Evolutionary conservation across 371 early-diverging fungal species (phyloP).

Genomic region (Mortierella sp.): DNA sequence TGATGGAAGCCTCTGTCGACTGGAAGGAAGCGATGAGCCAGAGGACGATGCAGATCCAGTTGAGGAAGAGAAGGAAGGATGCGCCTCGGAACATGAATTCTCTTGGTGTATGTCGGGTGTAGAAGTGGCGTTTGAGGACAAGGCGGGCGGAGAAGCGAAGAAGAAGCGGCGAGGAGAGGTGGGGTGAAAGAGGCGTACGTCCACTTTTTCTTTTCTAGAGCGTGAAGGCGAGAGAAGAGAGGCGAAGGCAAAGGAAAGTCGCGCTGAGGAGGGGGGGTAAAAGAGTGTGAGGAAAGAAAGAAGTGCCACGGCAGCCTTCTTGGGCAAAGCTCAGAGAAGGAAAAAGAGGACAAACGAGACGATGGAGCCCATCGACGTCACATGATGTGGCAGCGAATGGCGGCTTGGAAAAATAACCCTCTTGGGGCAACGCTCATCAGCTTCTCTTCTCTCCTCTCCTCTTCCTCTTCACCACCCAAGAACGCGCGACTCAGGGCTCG

Average conservation of each 20-base stretch:
- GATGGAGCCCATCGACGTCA: not conserved
- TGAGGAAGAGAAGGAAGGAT: conserved; percentile 47
- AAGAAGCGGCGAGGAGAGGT: not conserved
- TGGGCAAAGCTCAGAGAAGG: not conserved
- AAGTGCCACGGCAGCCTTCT: not conserved
- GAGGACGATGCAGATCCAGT: conserved; percentile 41
- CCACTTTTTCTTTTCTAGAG: not conserved
- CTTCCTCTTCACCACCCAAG: not conserved
- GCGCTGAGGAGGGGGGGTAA: no score
- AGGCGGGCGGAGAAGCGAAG: not conserved
- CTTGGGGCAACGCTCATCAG: not conserved
- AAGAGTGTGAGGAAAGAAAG: no score
- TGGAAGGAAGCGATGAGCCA: conserved; percentile 38
- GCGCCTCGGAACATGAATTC: conserved; percentile 37
- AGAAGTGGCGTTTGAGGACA: not conserved
- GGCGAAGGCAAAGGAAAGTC: not conserved
- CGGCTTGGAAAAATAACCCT: conserved; percentile 13
- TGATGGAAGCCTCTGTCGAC: conserved; percentile 45
- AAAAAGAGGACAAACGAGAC: no score
- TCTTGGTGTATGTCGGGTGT: not conserved
- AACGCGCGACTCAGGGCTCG: conserved; percentile 2
- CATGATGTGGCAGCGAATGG: not conserved
- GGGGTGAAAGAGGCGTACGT: not conserved
- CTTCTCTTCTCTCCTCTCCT: not conserved
- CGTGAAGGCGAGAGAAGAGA: conserved; percentile 13